Percentiles rank a stretch among this genome's conserved stretches.
Conservation (phyloP, 1,139 yeast species). For the Protomyces lactucae-debilis region DNA sequence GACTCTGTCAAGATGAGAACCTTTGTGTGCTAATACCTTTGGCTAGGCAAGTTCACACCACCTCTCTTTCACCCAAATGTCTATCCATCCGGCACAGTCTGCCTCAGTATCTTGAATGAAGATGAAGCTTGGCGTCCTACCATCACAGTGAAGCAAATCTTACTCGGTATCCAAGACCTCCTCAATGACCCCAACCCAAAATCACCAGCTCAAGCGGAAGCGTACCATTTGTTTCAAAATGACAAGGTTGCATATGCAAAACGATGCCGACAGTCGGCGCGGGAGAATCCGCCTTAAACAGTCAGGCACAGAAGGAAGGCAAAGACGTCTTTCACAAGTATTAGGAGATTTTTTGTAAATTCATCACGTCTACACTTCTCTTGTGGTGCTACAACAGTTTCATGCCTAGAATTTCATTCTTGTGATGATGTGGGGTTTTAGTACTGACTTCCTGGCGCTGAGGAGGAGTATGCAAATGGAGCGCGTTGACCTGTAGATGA, state of each 20-base stretch:
- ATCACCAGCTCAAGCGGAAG: constrained; percentile 97
- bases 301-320: too few species aligned
- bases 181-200: constrained; percentile 86
- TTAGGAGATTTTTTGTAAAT: too few species aligned
- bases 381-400: too few species aligned
- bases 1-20: neutral
- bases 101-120: constrained; percentile 87
- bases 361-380: too few species aligned
- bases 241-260: constrained; percentile 62
- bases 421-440: neutral
- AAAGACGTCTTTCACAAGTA: too few species aligned
- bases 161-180: constrained; percentile 87
- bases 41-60: constrained; percentile 54
- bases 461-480: neutral
- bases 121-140: constrained; percentile 99
- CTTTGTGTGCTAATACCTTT: too few species aligned
- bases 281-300: neutral
- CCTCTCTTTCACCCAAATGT: constrained; percentile 95
- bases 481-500: neutral
- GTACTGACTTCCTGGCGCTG: neutral
- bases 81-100: constrained; percentile 93
- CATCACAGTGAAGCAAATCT: constrained; percentile 80
- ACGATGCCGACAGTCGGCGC: constrained; percentile 29
- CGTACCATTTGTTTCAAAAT: constrained; percentile 68
- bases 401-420: too few species aligned